Evolutionary conservation across 352 stramenopile genomes (phyloP).

Genomic region (Globisporangium okanoganense): DNA sequence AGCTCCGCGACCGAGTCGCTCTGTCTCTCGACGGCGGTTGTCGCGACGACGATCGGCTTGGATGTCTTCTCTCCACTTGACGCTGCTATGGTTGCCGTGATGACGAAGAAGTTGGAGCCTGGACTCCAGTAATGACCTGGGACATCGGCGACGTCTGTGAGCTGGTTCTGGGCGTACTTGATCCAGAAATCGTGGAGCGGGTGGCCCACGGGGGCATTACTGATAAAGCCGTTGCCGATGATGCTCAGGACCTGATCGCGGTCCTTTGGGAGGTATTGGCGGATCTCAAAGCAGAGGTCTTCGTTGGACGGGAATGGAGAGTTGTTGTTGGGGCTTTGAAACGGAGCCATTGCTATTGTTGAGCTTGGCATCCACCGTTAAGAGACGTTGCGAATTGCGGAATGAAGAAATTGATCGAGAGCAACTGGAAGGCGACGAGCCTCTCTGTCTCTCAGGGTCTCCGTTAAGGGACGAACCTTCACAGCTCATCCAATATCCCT

Average conservation of each 20-base stretch:
- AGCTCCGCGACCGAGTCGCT: neutral
- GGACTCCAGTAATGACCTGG: neutral
- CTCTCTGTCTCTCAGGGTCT: too few species aligned
- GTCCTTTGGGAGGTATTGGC: slow-evolving; percentile 9
- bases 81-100: neutral
- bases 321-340: neutral
- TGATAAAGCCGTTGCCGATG: slow-evolving; percentile 4
- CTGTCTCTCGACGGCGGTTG: neutral
- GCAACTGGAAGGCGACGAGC: too few species aligned
- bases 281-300: slow-evolving; percentile 11
- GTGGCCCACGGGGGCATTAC: neutral
- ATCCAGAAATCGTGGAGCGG: neutral
- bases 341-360: neutral
- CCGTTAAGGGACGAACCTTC: too few species aligned
- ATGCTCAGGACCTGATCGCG: neutral
- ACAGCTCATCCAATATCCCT: too few species aligned
- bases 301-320: neutral
- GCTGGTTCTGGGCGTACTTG: neutral
- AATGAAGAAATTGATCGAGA: neutral
- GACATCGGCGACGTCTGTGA: slow-evolving; percentile 13
- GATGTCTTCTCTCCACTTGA: neutral
- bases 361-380: too few species aligned
- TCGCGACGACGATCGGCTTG: neutral
- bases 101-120: slow-evolving; percentile 3
- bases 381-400: neutral